These are phyloP conservation scores for Penicillium italicum DNA, from an alignment of 2,329 filamentous ascomycete genomes.

Conservation along the genomic window DNA sequence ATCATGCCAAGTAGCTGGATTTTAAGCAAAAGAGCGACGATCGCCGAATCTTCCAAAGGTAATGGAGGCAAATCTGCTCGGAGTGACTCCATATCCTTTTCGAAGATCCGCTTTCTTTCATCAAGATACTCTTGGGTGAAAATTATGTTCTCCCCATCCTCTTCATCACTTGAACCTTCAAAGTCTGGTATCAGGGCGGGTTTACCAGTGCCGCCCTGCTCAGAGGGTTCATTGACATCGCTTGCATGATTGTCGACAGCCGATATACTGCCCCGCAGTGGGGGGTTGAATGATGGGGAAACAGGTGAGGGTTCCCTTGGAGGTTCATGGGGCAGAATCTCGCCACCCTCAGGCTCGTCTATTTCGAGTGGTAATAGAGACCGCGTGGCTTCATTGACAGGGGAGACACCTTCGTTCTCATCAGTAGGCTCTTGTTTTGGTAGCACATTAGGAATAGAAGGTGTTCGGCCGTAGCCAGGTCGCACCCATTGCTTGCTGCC, in stretches of 20 bases:
- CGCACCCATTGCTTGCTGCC: conserved; percentile 40
- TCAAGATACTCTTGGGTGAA: conserved; percentile 49
- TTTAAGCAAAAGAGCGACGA: conserved; percentile 41
- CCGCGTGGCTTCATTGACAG: conserved; percentile 19
- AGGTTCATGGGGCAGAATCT: conserved; percentile 2
- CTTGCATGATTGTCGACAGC: conserved; percentile 2
- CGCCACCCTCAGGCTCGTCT: conserved; percentile 5
- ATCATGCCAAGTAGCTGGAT: conserved; percentile 46
- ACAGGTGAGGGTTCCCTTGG: conserved; percentile 7
- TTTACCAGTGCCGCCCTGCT: conserved; percentile 11
- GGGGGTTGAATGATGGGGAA: conserved; percentile 13
- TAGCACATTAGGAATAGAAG: conserved; percentile 16
- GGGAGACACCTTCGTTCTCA: conserved; percentile 24
- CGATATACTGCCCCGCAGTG: conserved; percentile 14
- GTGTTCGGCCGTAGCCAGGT: conserved; percentile 32
- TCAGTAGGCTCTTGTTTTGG: conserved; percentile 35
- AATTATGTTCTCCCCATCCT: conserved; percentile 44
- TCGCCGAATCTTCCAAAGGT: conserved; percentile 41
- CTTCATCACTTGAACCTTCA: conserved; percentile 40
- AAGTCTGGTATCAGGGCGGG: conserved; percentile 33
- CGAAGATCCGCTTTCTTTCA: conserved; percentile 44
- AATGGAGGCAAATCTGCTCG: conserved; percentile 43
- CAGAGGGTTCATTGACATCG: not conserved
- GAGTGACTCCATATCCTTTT: conserved; percentile 44
- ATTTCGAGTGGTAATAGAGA: not conserved